Conservation (phyloP, 2,329 filamentous ascomycete genomes). For the Fusarium chaquense region DNA sequence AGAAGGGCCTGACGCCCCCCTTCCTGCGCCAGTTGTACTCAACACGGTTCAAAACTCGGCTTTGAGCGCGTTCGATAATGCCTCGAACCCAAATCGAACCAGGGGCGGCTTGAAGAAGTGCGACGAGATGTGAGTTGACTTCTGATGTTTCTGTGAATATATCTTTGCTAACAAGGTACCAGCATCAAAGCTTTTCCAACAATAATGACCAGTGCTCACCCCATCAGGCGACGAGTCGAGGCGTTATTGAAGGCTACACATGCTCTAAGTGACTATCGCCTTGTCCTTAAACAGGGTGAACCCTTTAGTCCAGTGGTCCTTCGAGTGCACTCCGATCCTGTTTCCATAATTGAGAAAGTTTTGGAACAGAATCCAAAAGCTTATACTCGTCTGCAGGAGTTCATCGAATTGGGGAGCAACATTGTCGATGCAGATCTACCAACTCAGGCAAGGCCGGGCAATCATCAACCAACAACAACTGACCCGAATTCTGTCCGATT, state of each 20-base stretch:
- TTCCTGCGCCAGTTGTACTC: slow-evolving; percentile 65
- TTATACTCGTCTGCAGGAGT: slow-evolving; percentile 80
- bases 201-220: slow-evolving; percentile 65
- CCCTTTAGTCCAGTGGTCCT: slow-evolving; percentile 83
- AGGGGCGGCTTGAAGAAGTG: slow-evolving; percentile 83
- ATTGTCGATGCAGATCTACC: slow-evolving; percentile 71
- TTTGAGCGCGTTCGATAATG: slow-evolving; percentile 81
- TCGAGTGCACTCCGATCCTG: slow-evolving; percentile 79
- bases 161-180: slow-evolving; percentile 39
- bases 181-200: slow-evolving; percentile 74
- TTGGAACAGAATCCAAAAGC: slow-evolving; percentile 80
- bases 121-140: slow-evolving; percentile 72
- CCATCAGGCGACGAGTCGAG: slow-evolving; percentile 66
- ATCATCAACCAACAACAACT: slow-evolving; percentile 28
- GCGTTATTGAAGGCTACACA: slow-evolving; percentile 80
- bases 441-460: slow-evolving; percentile 24
- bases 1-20: slow-evolving; percentile 60
- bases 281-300: slow-evolving; percentile 83
- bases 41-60: slow-evolving; percentile 72
- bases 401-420: slow-evolving; percentile 75
- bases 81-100: slow-evolving; percentile 82
- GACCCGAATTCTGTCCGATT: slow-evolving; percentile 49
- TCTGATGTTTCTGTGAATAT: background rate
- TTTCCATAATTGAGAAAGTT: slow-evolving; percentile 78
- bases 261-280: slow-evolving; percentile 78